These are phyloP conservation scores for Pleurotus citrinopileatus DNA, from an alignment of 768 basidiomycete species.

Conservation along the genomic window DNA sequence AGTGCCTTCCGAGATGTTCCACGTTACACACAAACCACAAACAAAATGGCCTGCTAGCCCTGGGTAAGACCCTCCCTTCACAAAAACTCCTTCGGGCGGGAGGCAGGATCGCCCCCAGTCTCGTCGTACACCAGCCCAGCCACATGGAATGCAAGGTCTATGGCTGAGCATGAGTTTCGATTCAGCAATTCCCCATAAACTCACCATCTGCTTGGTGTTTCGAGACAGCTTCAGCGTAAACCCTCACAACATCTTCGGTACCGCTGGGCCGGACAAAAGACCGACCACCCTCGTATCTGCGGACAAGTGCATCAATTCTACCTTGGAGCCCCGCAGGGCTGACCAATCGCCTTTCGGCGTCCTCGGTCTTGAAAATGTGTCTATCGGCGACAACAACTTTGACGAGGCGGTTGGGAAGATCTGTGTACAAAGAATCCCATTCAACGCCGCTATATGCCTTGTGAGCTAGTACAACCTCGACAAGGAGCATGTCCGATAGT, in stretches of 20 bases:
- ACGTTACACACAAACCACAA: too few relatives aligned
- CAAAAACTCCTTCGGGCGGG: slow-evolving; percentile 78
- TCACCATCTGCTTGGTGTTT: slow-evolving; percentile 80
- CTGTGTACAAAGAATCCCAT: slow-evolving; percentile 93
- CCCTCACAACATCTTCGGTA: slow-evolving; percentile 96
- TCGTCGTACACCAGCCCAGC: slow-evolving; percentile 85
- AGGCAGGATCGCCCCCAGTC: slow-evolving; percentile 72
- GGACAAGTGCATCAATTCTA: slow-evolving; percentile 78
- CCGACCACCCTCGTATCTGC: slow-evolving; percentile 78
- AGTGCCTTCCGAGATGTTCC: too few relatives aligned
- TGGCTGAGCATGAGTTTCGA: background rate
- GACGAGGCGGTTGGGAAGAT: slow-evolving; percentile 92
- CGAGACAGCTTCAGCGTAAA: slow-evolving; percentile 89
- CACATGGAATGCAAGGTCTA: slow-evolving; percentile 84
- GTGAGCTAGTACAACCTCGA: slow-evolving; percentile 89
- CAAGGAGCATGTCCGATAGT: slow-evolving; percentile 91
- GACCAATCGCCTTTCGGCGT: slow-evolving; percentile 88
- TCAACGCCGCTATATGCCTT: slow-evolving; percentile 78
- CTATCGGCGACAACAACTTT: slow-evolving; percentile 88
- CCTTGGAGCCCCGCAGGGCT: slow-evolving; percentile 78
- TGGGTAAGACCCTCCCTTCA: too few relatives aligned
- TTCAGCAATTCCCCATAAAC: slow-evolving; percentile 22
- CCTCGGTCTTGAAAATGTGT: slow-evolving; percentile 81
- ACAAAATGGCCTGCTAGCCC: too few relatives aligned
- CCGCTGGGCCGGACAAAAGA: slow-evolving; percentile 96